Percentiles rank a stretch among this genome's conserved stretches.
phyloP scores from a whole-genome alignment of 2,329 filamentous ascomycete genomes.

The Chaetomium olivaceum region DNA sequence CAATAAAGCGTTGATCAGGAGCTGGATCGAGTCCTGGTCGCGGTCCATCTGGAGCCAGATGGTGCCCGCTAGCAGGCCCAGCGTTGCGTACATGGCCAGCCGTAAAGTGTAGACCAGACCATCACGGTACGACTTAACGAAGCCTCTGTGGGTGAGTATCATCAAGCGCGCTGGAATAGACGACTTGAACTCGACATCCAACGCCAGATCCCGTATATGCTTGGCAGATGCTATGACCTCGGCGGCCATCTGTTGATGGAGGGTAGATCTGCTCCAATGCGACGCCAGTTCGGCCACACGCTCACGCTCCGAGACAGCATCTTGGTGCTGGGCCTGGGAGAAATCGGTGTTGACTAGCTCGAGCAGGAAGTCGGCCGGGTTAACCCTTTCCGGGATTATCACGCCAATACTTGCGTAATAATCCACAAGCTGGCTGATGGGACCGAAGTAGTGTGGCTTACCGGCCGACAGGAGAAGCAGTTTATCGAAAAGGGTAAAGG shows the following conservation, averaged over 20 bases:
- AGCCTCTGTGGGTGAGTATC: not conserved
- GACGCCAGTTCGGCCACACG: constrained; percentile 4
- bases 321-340: not conserved
- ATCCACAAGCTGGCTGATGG: not conserved
- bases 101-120: constrained; percentile 4
- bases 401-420: constrained; percentile 8
- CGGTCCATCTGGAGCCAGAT: constrained; percentile 4
- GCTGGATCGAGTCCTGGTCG: constrained; percentile 7
- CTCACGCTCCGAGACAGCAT: not conserved
- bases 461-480: not conserved
- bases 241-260: not conserved
- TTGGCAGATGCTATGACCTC: not conserved
- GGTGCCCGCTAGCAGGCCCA: not conserved
- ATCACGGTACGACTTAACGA: constrained; percentile 5
- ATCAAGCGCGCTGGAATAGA: not conserved
- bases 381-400: not conserved
- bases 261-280: not conserved
- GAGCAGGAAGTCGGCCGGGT: constrained; percentile 7
- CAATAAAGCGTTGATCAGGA: not conserved
- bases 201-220: not conserved
- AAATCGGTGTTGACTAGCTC: constrained; percentile 6
- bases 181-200: not conserved
- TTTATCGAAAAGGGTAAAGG: constrained; percentile 5
- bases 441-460: constrained; percentile 2
- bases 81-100: not conserved